Conservation (phyloP, 2,329 filamentous ascomycete species). For the Colletotrichum chlorophyti region DNA sequence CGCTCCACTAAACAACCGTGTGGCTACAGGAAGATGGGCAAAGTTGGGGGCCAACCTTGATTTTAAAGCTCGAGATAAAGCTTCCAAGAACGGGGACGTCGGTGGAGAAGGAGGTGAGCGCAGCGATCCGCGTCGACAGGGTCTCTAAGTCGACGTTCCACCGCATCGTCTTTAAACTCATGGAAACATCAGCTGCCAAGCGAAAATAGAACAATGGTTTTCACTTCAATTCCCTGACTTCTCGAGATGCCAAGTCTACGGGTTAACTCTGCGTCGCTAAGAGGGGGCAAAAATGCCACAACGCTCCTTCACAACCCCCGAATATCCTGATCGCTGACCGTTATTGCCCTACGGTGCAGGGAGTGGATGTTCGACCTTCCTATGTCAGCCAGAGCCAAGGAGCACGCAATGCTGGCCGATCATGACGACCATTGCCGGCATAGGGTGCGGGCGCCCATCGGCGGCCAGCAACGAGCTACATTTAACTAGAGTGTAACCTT, state of each 20-base stretch:
- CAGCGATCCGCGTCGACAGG: not conserved
- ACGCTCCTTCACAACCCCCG: not conserved
- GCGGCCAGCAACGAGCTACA: not conserved
- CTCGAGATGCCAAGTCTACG: slow-evolving; percentile 10
- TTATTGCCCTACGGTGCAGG: not conserved
- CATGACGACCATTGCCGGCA: slow-evolving; percentile 16
- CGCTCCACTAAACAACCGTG: not conserved
- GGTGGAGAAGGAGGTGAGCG: not conserved
- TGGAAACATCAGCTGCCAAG: not conserved
- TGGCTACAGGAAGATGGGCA: not conserved
- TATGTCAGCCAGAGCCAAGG: slow-evolving; percentile 24
- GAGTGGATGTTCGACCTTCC: slow-evolving; percentile 11
- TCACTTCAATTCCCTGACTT: too few relatives aligned
- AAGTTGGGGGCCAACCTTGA: not conserved
- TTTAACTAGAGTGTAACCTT: not conserved
- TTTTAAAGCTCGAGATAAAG: not conserved
- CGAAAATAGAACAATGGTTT: too few relatives aligned
- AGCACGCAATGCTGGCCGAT: slow-evolving; percentile 24
- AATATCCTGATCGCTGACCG: not conserved
- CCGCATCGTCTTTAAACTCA: slow-evolving; percentile 4
- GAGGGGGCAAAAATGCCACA: not conserved
- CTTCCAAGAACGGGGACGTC: not conserved
- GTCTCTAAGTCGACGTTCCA: not conserved
- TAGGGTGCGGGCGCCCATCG: not conserved
- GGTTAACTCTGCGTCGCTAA: not conserved